phyloP scores from a whole-genome alignment of 345 rosid genomes.

The Rhodamnia argentea region DNA sequence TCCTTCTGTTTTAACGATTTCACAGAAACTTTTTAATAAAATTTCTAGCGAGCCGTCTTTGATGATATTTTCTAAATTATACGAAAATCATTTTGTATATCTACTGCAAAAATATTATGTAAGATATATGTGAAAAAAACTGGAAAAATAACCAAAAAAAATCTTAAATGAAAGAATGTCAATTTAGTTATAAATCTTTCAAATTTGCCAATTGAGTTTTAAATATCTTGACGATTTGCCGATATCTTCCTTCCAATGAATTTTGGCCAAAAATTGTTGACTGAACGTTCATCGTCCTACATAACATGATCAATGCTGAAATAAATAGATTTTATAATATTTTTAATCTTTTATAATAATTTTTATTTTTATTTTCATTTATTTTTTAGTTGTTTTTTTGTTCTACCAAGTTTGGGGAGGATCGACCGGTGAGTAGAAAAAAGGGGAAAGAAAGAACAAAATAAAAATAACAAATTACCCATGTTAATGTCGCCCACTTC shows the following conservation, averaged over 20 bases:
- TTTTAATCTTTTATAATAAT: neutral
- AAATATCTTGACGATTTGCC: no score
- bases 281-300: rapidly evolving
- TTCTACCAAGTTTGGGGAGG: no score
- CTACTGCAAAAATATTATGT: neutral
- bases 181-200: no score
- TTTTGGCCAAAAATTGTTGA: neutral
- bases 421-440: no score
- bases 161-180: neutral
- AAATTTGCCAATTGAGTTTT: neutral
- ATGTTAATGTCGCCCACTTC: no score
- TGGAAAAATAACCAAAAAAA: neutral
- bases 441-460: no score
- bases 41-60: neutral
- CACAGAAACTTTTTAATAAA: neutral
- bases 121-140: neutral
- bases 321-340: neutral
- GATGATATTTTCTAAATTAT: no score
- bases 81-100: neutral
- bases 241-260: rapidly evolving
- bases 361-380: no score
- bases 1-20: neutral
- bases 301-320: rapidly evolving
- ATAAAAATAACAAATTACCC: no score
- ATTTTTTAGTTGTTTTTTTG: no score